Conservation (phyloP, 345 rosid genomes). For the Populus euphratica region DNA sequence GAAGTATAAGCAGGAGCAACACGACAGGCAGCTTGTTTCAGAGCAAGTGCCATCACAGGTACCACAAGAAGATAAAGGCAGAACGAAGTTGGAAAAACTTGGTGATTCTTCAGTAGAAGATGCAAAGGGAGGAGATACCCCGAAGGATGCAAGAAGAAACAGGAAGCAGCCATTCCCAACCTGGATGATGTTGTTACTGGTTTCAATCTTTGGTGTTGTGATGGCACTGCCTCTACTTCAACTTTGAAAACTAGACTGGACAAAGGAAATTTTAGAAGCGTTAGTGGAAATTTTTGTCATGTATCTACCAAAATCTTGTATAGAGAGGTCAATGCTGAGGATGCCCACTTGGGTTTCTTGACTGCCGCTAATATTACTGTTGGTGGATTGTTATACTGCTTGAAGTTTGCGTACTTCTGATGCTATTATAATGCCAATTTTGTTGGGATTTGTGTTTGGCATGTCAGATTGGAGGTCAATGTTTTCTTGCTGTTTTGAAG, state of each 20-base stretch:
- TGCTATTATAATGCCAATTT: neutral
- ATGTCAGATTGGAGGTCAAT: neutral
- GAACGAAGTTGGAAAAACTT: conserved; percentile 30
- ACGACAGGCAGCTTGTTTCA: conserved; percentile 13
- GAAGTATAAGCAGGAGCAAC: conserved; percentile 60
- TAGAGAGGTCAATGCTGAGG: conserved; percentile 20
- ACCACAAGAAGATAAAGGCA: conserved; percentile 36
- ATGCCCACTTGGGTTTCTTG: conserved; percentile 14
- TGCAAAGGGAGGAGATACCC: conserved; percentile 26
- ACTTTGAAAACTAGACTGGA: conserved; percentile 40
- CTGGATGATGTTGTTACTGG: conserved; percentile 78
- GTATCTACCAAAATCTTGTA: conserved; percentile 25
- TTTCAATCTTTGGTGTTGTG: conserved; percentile 82
- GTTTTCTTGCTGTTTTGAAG: neutral
- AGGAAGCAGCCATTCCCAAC: conserved; percentile 69
- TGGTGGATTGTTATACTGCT: conserved; percentile 7
- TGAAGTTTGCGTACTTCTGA: conserved; percentile 8
- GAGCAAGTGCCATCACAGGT: conserved; percentile 40
- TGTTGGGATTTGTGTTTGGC: neutral
- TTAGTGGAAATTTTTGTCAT: conserved; percentile 20
- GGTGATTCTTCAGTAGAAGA: conserved; percentile 39
- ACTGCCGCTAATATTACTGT: conserved; percentile 19
- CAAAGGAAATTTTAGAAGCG: conserved; percentile 15
- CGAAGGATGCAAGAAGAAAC: conserved; percentile 38
- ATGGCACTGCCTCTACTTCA: conserved; percentile 98